phyloP scores from a whole-genome alignment of 192 early-diverging fungal species.

The Funneliformis mosseae region DNA sequence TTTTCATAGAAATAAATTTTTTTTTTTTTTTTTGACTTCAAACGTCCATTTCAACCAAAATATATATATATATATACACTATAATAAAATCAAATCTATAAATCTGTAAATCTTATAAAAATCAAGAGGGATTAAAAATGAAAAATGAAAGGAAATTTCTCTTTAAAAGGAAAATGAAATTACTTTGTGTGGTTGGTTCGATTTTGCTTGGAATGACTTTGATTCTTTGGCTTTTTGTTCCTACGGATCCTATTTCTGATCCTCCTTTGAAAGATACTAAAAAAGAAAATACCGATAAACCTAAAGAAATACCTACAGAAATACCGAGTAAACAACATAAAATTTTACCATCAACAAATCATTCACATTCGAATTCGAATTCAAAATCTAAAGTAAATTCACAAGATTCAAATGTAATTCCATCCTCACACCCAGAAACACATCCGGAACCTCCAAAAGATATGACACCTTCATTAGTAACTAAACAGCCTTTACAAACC shows the following conservation, averaged over 20 bases:
- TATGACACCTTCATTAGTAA: background rate
- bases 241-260: background rate
- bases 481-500: too few relatives aligned
- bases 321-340: background rate
- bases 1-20: too few relatives aligned
- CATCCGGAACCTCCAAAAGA: background rate
- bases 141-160: background rate
- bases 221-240: background rate
- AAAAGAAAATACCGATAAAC: background rate
- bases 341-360: background rate
- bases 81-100: too few relatives aligned
- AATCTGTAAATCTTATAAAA: too few relatives aligned
- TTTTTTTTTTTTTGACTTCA: too few relatives aligned
- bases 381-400: too few relatives aligned
- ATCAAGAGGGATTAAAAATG: too few relatives aligned
- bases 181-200: background rate
- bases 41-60: too few relatives aligned
- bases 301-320: background rate
- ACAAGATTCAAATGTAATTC: too few relatives aligned
- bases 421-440: too few relatives aligned
- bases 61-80: too few relatives aligned
- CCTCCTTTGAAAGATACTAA: background rate
- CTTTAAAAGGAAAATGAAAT: background rate
- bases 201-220: background rate
- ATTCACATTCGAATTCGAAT: background rate